phyloP scores from a whole-genome alignment of 306 rosid species.

The Sicyos edulis region DNA sequence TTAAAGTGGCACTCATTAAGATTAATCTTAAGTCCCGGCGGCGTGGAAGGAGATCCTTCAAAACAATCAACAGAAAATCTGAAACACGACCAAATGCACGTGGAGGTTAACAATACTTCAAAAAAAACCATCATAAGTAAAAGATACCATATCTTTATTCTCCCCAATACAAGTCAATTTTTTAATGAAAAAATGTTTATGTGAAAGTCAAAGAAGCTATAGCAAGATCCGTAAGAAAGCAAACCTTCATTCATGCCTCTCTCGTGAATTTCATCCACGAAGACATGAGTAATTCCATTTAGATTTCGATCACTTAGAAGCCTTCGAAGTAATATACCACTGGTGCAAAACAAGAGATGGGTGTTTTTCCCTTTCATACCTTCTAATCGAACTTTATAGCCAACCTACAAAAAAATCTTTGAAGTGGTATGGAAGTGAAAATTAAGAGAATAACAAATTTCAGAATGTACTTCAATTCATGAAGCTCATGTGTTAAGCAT shows the following conservation, averaged over 20 bases:
- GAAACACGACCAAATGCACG: conserved; percentile 11
- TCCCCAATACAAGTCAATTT: background rate
- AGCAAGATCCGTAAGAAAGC: conserved; percentile 5
- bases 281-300: conserved; percentile 50
- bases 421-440: conserved; percentile 65
- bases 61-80: conserved; percentile 49
- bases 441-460: conserved; percentile 41
- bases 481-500: conserved; percentile 21
- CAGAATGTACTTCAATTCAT: conserved; percentile 23
- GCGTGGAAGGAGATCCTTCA: conserved; percentile 52
- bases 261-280: conserved; percentile 61
- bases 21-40: conserved; percentile 47
- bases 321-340: conserved; percentile 57
- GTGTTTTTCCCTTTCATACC: conserved; percentile 57
- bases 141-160: background rate
- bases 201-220: background rate
- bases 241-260: conserved; percentile 62
- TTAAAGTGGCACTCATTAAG: conserved; percentile 58
- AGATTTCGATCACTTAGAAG: conserved; percentile 50
- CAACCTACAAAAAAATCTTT: conserved; percentile 67
- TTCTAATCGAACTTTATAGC: conserved; percentile 57
- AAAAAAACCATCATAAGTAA: background rate
- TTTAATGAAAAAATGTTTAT: background rate
- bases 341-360: conserved; percentile 51
- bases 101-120: background rate